Conservation (phyloP, 2,329 filamentous ascomycete genomes). For the Westerdykella sp. region DNA sequence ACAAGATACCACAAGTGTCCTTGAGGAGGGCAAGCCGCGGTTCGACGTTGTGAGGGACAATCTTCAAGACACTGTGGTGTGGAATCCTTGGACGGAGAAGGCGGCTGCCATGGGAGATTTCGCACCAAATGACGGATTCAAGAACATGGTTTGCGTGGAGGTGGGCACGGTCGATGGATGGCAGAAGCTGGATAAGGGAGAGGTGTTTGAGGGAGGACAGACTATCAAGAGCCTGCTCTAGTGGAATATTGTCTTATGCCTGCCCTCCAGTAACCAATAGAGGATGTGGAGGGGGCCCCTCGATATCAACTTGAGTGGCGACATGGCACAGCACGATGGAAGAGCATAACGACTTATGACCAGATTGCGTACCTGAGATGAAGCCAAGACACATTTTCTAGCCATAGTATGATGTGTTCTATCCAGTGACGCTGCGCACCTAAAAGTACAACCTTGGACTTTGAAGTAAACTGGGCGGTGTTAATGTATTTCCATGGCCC, state of each 20-base stretch:
- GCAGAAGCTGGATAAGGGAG: slow-evolving; percentile 77
- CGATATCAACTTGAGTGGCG: too few relatives aligned
- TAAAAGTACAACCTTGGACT: too few relatives aligned
- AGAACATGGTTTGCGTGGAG: slow-evolving; percentile 92
- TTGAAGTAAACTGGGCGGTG: too few relatives aligned
- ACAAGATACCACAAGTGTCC: slow-evolving; percentile 58
- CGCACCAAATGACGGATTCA: slow-evolving; percentile 79
- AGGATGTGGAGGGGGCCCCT: too few relatives aligned
- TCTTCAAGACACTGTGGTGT: slow-evolving; percentile 81
- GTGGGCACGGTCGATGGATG: slow-evolving; percentile 76
- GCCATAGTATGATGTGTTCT: too few relatives aligned
- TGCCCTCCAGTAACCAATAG: too few relatives aligned
- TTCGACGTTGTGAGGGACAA: slow-evolving; percentile 78
- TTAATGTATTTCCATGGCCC: too few relatives aligned
- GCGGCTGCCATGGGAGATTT: slow-evolving; percentile 79
- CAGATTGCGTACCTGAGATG: too few relatives aligned
- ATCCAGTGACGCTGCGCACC: too few relatives aligned
- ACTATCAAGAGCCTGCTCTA: slow-evolving; percentile 44
- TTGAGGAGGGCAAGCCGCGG: slow-evolving; percentile 56
- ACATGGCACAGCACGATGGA: too few relatives aligned
- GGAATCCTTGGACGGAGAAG: slow-evolving; percentile 95
- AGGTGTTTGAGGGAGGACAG: slow-evolving; percentile 60
- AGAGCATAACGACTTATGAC: too few relatives aligned
- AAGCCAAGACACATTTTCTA: too few relatives aligned
- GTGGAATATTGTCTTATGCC: not conserved